Evolutionary conservation across 148 eudicot species (phyloP).

Genomic region (Polygonum maritimum): DNA sequence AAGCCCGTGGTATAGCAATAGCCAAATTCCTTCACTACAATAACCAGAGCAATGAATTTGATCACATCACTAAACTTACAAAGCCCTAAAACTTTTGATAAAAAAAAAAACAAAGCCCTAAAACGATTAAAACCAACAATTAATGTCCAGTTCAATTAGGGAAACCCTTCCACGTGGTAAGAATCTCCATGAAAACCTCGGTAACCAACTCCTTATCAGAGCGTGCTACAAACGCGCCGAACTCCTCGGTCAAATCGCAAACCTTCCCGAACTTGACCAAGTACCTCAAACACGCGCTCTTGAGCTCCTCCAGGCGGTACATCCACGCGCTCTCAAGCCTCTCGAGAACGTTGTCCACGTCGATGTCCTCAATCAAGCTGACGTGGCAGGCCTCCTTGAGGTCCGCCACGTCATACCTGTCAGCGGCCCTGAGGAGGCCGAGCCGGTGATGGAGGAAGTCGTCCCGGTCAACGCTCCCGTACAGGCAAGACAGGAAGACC

Average conservation of each 20-base stretch:
- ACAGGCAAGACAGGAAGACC: constrained; percentile 63
- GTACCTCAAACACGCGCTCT: constrained; percentile 58
- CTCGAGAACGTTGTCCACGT: constrained; percentile 65
- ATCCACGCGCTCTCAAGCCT: constrained; percentile 65
- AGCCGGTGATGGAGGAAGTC: constrained; percentile 67
- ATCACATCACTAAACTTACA: not conserved
- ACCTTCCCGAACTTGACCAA: constrained; percentile 86
- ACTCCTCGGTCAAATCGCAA: constrained; percentile 66
- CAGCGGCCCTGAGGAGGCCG: constrained; percentile 67
- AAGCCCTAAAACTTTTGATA: not conserved
- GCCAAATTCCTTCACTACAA: not conserved
- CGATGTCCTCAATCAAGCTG: constrained; percentile 79
- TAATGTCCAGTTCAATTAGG: constrained; percentile 21
- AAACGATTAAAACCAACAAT: not conserved
- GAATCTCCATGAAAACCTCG: constrained; percentile 71
- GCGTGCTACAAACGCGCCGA: constrained; percentile 46
- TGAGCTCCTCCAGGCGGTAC: constrained; percentile 62
- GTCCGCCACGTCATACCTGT: constrained; percentile 73
- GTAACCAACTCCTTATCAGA: constrained; percentile 79
- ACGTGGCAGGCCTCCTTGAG: constrained; percentile 80
- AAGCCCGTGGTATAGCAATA: not conserved
- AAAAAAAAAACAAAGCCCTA: not conserved
- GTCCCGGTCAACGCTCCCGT: constrained; percentile 43
- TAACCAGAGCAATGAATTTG: not conserved
- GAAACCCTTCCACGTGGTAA: constrained; percentile 84